These are phyloP conservation scores for Noccaea bulbosa DNA, from an alignment of 345 rosid genomes.

Conservation along the genomic window DNA sequence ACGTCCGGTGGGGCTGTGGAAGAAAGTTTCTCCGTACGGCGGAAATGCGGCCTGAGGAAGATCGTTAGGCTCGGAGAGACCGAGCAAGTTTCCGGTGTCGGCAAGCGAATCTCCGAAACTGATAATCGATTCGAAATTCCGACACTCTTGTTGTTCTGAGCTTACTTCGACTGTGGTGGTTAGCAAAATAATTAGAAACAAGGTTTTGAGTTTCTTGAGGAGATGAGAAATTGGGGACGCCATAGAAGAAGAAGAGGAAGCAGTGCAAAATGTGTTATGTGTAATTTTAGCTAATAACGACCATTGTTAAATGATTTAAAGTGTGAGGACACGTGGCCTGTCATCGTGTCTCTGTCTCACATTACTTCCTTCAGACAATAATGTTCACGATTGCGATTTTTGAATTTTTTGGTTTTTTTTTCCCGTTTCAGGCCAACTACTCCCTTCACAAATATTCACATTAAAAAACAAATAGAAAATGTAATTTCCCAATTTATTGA, in stretches of 20 bases:
- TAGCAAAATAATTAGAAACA: slow-evolving; percentile 16
- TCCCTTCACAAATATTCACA: no score
- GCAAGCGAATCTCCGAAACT: slow-evolving; percentile 65
- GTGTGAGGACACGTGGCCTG: slow-evolving; percentile 7
- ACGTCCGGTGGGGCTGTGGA: slow-evolving; percentile 54
- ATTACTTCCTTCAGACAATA: background rate
- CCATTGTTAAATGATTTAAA: slow-evolving; percentile 1
- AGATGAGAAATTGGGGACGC: slow-evolving; percentile 2
- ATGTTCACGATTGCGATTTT: background rate
- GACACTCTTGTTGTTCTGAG: slow-evolving; percentile 22
- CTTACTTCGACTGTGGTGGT: background rate
- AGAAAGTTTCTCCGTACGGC: slow-evolving; percentile 58
- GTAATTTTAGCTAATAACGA: background rate
- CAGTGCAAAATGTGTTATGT: background rate
- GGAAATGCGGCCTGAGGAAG: slow-evolving; percentile 40
- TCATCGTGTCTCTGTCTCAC: slow-evolving; percentile 18
- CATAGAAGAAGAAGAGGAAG: slow-evolving; percentile 24
- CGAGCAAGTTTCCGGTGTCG: slow-evolving; percentile 58
- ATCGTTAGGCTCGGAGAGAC: slow-evolving; percentile 14
- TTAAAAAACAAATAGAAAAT: no score
- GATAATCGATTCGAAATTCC: slow-evolving; percentile 44
- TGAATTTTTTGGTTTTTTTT: no score
- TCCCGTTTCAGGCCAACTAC: no score
- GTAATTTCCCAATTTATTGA: no score
- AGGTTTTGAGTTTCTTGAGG: slow-evolving; percentile 16